These are phyloP conservation scores for Dendrobium huoshanense DNA, from an alignment of 106 monocot genomes.

Conservation along the genomic window DNA sequence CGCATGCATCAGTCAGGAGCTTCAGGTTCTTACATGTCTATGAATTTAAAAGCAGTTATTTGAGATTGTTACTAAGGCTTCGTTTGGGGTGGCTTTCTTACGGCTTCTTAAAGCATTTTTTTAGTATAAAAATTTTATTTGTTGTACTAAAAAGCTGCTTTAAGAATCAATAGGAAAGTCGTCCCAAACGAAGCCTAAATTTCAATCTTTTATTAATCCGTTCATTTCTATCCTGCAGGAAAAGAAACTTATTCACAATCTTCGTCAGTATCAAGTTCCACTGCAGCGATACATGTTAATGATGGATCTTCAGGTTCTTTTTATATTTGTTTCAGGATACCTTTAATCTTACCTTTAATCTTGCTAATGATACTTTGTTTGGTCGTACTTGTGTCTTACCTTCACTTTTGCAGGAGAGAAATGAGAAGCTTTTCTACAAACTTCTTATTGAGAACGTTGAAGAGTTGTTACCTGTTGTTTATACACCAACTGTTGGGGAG, in stretches of 20 bases:
- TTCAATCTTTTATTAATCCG: no score
- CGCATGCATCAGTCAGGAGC: slow-evolving; percentile 14
- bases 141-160: no score
- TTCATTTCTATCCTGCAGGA: not conserved
- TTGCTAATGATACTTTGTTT: not conserved
- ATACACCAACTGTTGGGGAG: slow-evolving; percentile 29
- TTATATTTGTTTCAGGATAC: not conserved
- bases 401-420: slow-evolving; percentile 15
- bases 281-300: slow-evolving; percentile 19
- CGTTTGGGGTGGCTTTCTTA: no score
- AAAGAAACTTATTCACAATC: slow-evolving; percentile 23
- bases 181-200: no score
- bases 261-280: slow-evolving; percentile 26
- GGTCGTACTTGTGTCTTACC: not conserved
- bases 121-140: no score
- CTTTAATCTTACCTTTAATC: not conserved
- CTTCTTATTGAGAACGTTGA: slow-evolving; percentile 29
- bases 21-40: slow-evolving; percentile 10
- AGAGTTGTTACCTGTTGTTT: slow-evolving; percentile 26
- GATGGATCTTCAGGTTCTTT: slow-evolving; percentile 26
- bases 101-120: no score
- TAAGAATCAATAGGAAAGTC: no score
- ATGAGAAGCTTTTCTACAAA: slow-evolving; percentile 34
- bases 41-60: slow-evolving; percentile 6
- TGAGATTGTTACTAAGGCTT: not conserved